Evolutionary conservation across 495 filamentous ascomycete species (phyloP), one percentile per base, ranked within the genome.

Genomic region (Diplogelasinospora grovesii): DNA sequence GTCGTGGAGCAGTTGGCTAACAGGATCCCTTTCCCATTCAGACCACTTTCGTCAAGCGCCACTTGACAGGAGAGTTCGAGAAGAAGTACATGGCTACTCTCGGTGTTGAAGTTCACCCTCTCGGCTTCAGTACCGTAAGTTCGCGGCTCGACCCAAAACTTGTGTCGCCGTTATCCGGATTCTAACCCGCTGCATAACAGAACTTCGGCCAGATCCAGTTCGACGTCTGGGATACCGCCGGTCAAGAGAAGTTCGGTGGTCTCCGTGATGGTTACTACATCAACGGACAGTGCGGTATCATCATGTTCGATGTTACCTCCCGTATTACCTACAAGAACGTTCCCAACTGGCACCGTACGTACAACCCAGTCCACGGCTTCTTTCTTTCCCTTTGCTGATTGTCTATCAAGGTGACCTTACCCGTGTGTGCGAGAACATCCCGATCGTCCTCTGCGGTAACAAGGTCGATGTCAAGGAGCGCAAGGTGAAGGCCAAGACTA

Each of bases 291-390:
- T 96, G 92, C 66, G 93, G 93, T 73, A 94, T 99, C 77, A 97
- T 99, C 82, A 99, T 99, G 93, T 99, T 99, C 71, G 93, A 99
- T 66, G 93, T 99, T 42, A 99, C 93, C 34, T 97, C 93, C 48
- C 87, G 93, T 65, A 99, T 99, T 68, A 99, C 93, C 61, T 99
- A 99, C 82, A 99, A 99, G 85, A 99, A 99, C 75, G 93, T 99
- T 43, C 93, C 93, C 66, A 97, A 97, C 85, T 99, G 93, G 93
- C 93, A 99, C 69, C 93, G 93, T 96, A 81, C 70, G 89, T 82
- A 36, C 20, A 15, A 18, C 25, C 22, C 22, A 1, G 29, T 8
- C 29, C 22, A 40, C 26, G 42, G 10, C 28, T 7, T 8, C 22
- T 1, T 33, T 14, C 18, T 16, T n/a, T 8, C 24, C 8, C 18